Base-by-base conservation (phyloP, 2,329 filamentous ascomycete genomes). In the Exophiala sp. region DNA sequence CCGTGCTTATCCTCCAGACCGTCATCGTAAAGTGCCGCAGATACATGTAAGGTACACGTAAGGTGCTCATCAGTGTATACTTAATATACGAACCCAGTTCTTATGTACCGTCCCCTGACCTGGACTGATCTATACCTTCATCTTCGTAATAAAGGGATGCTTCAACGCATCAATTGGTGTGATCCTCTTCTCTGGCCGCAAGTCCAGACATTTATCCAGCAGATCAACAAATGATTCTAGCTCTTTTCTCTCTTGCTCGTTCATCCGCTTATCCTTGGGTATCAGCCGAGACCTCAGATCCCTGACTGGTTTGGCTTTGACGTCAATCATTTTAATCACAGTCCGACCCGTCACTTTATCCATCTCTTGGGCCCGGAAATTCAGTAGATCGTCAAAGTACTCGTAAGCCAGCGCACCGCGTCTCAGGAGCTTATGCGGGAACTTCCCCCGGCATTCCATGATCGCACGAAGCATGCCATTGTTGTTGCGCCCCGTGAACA, bases 401-500 rank as follows among this genome's bases (percentile, higher is more conserved):
- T 83, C 73, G 35, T 78, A 77, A 11, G 84, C 81, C 53, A 94
- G 77, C 57, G 88, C 78, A 2, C 90, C 88, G 45, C 86, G 85
- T 61, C 88, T 88, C 63, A 95, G 83, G 55, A 96, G 76, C 68
- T 96, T 96, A 40, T 86, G 82, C 23, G 88, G 90, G 56, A 96
- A 83, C 68, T 90, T 94, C 63, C 93, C 93, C 41, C 94, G 83
- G 61, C 91, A 89, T 66, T 98, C 91, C 83, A 96, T 95, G 61
- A 98, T 95, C 16, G 86, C 84, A 57, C 88, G 86, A 53, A 98
- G 80, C 93, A 98, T 98, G 71, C 95, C 89, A 65, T 98, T 98
- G 73, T 98, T 98, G 71, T 88, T 93, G 58, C 87, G 81, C 52
- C 93, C 93, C 1, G 88, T 89, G 67, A 98, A 98, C 24, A 98